phyloP scores from a whole-genome alignment of 768 basidiomycete species.

The Tubosaeta sp. region DNA sequence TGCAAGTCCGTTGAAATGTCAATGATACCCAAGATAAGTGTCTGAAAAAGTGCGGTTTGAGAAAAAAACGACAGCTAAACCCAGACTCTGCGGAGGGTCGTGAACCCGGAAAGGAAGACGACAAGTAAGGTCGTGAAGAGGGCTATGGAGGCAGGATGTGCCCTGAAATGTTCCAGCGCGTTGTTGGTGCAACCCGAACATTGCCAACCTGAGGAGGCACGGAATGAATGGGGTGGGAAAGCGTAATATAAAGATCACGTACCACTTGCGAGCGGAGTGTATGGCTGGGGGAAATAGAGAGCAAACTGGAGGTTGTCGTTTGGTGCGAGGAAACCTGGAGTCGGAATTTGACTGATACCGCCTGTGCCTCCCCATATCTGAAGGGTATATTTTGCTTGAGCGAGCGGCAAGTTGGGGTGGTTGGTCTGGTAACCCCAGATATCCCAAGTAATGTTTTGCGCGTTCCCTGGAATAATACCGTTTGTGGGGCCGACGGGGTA shows the following conservation, averaged over 20 bases:
- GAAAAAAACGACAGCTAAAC: slow-evolving; percentile 12
- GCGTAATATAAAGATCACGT: not conserved
- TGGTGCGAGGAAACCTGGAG: slow-evolving; percentile 51
- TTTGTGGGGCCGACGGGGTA: slow-evolving; percentile 60
- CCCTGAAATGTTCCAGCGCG: slow-evolving; percentile 27
- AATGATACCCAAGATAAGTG: slow-evolving; percentile 12
- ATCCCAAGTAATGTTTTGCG: slow-evolving; percentile 56
- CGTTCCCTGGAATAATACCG: slow-evolving; percentile 47
- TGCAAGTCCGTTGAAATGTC: slow-evolving; percentile 29
- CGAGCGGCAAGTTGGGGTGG: slow-evolving; percentile 52
- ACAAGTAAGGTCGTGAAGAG: slow-evolving; percentile 30
- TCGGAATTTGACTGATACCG: slow-evolving; percentile 45
- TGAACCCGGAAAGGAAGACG: slow-evolving; percentile 32
- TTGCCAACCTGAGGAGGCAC: slow-evolving; percentile 22
- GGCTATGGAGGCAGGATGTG: slow-evolving; percentile 32
- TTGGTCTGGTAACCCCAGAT: slow-evolving; percentile 50
- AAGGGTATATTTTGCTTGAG: slow-evolving; percentile 57
- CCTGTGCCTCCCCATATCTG: slow-evolving; percentile 48
- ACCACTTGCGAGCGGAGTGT: slow-evolving; percentile 51
- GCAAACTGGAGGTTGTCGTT: slow-evolving; percentile 55
- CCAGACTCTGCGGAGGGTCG: slow-evolving; percentile 30
- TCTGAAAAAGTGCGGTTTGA: not conserved
- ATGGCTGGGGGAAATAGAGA: slow-evolving; percentile 55
- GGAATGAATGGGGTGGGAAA: not conserved
- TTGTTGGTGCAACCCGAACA: slow-evolving; percentile 26